Base-by-base conservation (phyloP, 768 basidiomycete genomes). In the Mycena kentingensis region DNA sequence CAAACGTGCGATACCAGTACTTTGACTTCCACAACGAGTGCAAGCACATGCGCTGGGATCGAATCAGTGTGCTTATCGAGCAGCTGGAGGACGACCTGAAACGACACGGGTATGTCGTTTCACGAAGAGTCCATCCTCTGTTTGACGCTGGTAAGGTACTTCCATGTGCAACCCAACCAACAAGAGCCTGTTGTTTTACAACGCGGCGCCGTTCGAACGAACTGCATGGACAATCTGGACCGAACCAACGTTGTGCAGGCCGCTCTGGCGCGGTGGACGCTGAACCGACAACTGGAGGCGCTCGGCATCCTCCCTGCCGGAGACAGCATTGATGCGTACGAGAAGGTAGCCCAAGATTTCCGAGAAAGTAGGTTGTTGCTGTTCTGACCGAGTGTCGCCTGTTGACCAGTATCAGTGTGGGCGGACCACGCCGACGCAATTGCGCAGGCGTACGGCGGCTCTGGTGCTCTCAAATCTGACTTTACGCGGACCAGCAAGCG, bases 1-100 rank as follows among this genome's bases (percentile, higher is more conserved):
- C 85, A 4, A 77, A 84, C 27, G 85, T 90, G 34, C 84, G 83
- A 62, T 99, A 99, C 64, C 78, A 89, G 58, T 97, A 98, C 73
- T 99, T 98, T 63, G 97, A 99, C 65, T 99, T 99, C 75, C 96
- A 98, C 67, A 85, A 81, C 54, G 94, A 98, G 69, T 98, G 95
- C 77, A 89, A 84, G 65, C 79, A 89, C 43, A 91, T 98, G 88
- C 86, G 91, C 35, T 99, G 93, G 85, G 93, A 99, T 66, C 83
- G 94, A 39, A 91, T 99, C 57, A 82, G 82, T 47, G 67, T 93
- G 15, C 77, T 99, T 34, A 80, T 95, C 37, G 90, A 93, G 56
- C 76, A 78, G 49, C 66, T 98, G 44, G 78, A 85, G 59, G 81
- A 87, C 26, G 87, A 90, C 57, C 70, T 94, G 28, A 68, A 75